Evolutionary conservation across 23 red algal genomes (phyloP), one percentile per base, ranked within the genome.

Genomic region (Pyropia yezoensis): DNA sequence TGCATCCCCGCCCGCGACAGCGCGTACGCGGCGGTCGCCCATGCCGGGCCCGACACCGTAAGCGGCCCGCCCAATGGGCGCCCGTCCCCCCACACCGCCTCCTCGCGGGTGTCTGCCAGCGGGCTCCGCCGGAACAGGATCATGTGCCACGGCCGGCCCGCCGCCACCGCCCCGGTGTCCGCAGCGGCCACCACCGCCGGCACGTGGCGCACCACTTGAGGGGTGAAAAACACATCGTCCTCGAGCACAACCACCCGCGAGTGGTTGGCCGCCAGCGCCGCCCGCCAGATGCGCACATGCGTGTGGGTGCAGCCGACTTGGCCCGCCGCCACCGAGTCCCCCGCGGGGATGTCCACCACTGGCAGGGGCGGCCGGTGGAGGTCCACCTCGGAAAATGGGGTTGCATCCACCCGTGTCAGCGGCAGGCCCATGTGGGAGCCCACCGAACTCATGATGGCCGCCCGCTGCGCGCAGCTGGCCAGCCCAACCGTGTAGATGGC

Each of bases 21-120:
- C 25, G 75, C 29, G 50, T 89, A 89, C 50, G 85, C 85, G 7
- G 85, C 70, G 22, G 74, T 80, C 34, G 72, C 85, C 85, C 85
- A 89, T 4, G 62, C 73, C 47, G 69, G 69, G 49, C 17, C 61
- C 52, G 85, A 67, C 45, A 32, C 47, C 27, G 33, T 67, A 15
- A 89, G 23, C n/a, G 20, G 13, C 17, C 78, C 54, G 26, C 33
- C 34, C 30, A 59, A 33, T 8, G 39, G 39, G 4, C 11, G 4
- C 4, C 0, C 39, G 3, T 73, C 59, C 33, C 18, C 68, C 74
- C 75, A 89, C 7, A 62, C 52, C 18, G 57, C 55, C 17, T 70
- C 66, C 20, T 33, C 20, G 8, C 5, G 1, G 57, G 47, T 67
- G 20, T 51, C 14, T 4, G 19, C n/a, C 1, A 82, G 16, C 12